Evolutionary conservation across 202 grass and related monocot species (phyloP), one percentile per base, ranked within the genome.

Genomic region (Panicum virgatum): DNA sequence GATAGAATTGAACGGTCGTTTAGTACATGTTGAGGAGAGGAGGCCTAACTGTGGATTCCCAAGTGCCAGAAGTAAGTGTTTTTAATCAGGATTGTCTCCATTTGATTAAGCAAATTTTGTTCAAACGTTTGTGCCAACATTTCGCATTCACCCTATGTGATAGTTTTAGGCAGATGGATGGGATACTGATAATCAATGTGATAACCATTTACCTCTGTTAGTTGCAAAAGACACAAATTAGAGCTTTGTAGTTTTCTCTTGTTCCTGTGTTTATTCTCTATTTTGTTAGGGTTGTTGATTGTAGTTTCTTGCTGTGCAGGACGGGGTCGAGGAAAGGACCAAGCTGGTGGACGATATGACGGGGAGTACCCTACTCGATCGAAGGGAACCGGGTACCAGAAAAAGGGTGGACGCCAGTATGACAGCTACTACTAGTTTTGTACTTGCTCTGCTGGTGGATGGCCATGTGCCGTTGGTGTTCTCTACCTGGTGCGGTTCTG

Each of bases 1-100:
- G 34, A 77, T 97, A 53, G 87, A 94, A 79, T 78, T 97, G 71
- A 97, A 94, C 87, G 94, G 92, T 8, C 87, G 92, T 70, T 36
- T 47, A 48, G 80, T 94, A 82, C 79, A 89, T 88, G 82, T 94
- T 65, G 90, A 94, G 66, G 94, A 88, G 86, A 88, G 86, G 75
- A 97, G 89, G 88, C 76, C 85, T 82, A 84, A 62, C 74, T 82
- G 82, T 59, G 78, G 88, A 73, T 39, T 80, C 62, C 86, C 88
- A 69, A 86, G 86, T 14, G 81, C 76, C 0, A 86, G 90, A 82
- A 90, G 94, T 97, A 89, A 94, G 90, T 92, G 40, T 84, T 71
- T 39, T 70, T 39, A 3, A 19, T 85, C 13, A 72, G 43, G 26
- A 51, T 69, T 3, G 48, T 48, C 1, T 47, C 67, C 42, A 70